These are phyloP conservation scores for Verticillium klebahnii DNA, from an alignment of 2,329 filamentous ascomycete species.

Conservation along the genomic window DNA sequence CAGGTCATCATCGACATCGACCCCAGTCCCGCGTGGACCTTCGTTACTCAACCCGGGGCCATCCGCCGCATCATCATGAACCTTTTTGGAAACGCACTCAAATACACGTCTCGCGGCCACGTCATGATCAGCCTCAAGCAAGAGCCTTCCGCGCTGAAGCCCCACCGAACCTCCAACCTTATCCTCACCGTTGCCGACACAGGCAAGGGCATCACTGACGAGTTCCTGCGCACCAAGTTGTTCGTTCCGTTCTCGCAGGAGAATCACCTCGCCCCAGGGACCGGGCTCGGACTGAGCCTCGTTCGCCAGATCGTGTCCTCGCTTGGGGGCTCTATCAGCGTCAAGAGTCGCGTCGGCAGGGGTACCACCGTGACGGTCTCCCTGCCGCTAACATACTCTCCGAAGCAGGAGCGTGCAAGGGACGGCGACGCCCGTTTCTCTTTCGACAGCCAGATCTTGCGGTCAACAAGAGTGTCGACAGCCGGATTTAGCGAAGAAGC, in stretches of 20 bases:
- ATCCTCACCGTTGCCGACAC: conserved; percentile 52
- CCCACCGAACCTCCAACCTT: conserved; percentile 14
- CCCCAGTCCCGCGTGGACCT: conserved; percentile 40
- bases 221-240: conserved; percentile 52
- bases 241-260: conserved; percentile 61
- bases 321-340: conserved; percentile 50
- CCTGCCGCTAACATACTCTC: conserved; percentile 28
- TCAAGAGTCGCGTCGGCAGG: conserved; percentile 44
- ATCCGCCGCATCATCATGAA: conserved; percentile 50
- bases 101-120: conserved; percentile 42
- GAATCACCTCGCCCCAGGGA: conserved; percentile 49
- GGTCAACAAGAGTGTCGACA: neutral
- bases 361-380: conserved; percentile 49
- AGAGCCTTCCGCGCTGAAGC: conserved; percentile 12
- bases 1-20: conserved; percentile 46
- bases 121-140: conserved; percentile 30
- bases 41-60: conserved; percentile 48
- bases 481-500: conserved; percentile 11
- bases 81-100: conserved; percentile 48
- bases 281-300: conserved; percentile 57
- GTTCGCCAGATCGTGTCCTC: conserved; percentile 52
- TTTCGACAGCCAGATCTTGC: conserved; percentile 5
- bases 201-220: conserved; percentile 56
- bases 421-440: conserved; percentile 3
- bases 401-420: neutral